phyloP scores from a whole-genome alignment of 345 rosid genomes.

The Arabis hirsuta region DNA sequence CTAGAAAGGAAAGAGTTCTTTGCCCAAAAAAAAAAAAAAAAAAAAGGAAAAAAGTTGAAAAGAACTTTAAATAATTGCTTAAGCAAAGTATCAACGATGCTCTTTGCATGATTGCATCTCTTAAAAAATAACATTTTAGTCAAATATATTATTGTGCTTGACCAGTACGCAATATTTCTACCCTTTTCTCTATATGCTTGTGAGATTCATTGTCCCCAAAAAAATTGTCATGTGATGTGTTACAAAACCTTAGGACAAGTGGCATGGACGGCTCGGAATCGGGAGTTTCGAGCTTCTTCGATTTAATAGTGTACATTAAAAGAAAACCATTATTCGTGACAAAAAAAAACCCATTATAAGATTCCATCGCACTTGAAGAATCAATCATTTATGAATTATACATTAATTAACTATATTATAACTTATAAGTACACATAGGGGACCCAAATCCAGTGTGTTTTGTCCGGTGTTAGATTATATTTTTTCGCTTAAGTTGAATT shows the following conservation, averaged over 20 bases:
- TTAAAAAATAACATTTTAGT: background rate
- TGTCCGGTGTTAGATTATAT: background rate
- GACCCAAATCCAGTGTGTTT: conserved; percentile 2
- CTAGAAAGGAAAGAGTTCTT: background rate
- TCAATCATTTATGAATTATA: conserved; percentile 12
- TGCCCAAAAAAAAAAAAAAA: no score
- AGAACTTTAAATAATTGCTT: background rate
- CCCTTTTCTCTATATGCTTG: background rate
- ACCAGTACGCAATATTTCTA: conserved; percentile 12
- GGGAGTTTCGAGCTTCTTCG: conserved; percentile 3
- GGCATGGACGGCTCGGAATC: conserved; percentile 3
- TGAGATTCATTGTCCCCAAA: conserved; percentile 33
- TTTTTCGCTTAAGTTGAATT: background rate
- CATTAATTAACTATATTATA: background rate
- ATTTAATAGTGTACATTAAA: background rate
- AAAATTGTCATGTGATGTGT: conserved; percentile 31
- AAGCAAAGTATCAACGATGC: conserved; percentile 19
- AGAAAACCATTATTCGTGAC: background rate
- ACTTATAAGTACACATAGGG: background rate
- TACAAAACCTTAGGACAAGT: conserved; percentile 26
- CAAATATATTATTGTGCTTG: background rate
- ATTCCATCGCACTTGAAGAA: conserved; percentile 4
- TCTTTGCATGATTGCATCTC: background rate
- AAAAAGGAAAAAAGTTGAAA: background rate
- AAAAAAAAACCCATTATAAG: no score